phyloP scores from a whole-genome alignment of 768 basidiomycete species.

The Pleurotus salmoneostramineus region DNA sequence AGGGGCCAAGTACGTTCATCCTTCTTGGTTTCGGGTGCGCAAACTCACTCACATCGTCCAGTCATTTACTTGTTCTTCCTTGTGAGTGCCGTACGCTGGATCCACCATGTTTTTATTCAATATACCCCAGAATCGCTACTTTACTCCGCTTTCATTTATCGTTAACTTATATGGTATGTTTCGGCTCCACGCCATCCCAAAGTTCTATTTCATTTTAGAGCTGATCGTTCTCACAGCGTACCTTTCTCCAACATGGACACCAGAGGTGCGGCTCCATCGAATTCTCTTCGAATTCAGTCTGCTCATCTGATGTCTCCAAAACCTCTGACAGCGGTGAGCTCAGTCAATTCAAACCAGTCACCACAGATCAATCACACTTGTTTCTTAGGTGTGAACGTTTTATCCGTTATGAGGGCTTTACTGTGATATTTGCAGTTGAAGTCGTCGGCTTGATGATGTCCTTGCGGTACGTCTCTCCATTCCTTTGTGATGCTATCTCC shows the following conservation, averaged over 20 bases:
- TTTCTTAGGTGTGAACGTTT: conserved; percentile 37
- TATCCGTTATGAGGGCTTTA: conserved; percentile 48
- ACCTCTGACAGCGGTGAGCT: conserved; percentile 32
- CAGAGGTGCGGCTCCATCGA: conserved; percentile 23
- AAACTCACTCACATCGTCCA: conserved; percentile 11
- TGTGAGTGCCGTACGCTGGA: conserved; percentile 20
- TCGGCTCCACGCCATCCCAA: neutral
- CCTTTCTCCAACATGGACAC: conserved; percentile 34
- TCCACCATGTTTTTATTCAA: neutral
- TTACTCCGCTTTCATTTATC: conserved; percentile 62
- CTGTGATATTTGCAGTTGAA: conserved; percentile 49
- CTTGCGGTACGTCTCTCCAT: conserved; percentile 31
- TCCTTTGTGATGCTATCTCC: conserved; percentile 11
- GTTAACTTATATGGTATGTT: conserved; percentile 45
- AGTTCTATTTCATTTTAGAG: no score
- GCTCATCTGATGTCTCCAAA: conserved; percentile 25
- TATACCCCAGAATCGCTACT: conserved; percentile 51
- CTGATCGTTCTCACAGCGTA: conserved; percentile 28
- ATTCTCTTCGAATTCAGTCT: conserved; percentile 22
- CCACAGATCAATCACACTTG: neutral
- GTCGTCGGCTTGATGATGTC: conserved; percentile 58
- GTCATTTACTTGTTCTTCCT: conserved; percentile 41
- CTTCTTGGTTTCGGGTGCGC: neutral
- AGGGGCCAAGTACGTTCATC: conserved; percentile 36
- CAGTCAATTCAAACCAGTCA: neutral